These are phyloP conservation scores for Podospora bellae-mahoneyi DNA, from an alignment of 495 filamentous ascomycete genomes.

Conservation along the genomic window DNA sequence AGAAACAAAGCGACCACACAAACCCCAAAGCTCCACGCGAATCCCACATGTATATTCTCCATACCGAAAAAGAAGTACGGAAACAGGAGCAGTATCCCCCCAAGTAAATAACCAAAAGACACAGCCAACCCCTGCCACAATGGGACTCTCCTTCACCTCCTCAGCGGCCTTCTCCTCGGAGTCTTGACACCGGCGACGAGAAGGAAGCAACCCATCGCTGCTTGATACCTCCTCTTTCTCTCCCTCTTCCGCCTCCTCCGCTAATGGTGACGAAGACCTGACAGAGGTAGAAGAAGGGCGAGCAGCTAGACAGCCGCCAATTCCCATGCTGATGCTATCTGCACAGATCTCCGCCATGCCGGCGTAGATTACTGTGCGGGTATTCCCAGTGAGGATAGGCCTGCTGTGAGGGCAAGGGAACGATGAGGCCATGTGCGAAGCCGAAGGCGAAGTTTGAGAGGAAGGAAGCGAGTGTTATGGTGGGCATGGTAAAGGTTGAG, in stretches of 20 bases:
- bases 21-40: constrained; percentile 65
- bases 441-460: constrained; percentile 49
- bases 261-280: not conserved
- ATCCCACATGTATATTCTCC: constrained; percentile 50
- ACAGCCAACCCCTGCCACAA: constrained; percentile 51
- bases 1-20: constrained; percentile 67
- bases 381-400: constrained; percentile 59
- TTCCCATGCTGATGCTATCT: constrained; percentile 67
- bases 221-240: not conserved
- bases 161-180: constrained; percentile 6
- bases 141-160: constrained; percentile 26
- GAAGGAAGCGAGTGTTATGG: constrained; percentile 26
- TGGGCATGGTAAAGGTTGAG: not conserved
- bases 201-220: not conserved
- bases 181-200: not conserved
- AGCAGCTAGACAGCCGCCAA: constrained; percentile 67
- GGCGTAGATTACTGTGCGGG: constrained; percentile 64
- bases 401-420: constrained; percentile 63
- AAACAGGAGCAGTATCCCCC: constrained; percentile 68
- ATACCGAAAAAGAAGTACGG: constrained; percentile 70
- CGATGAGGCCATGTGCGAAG: constrained; percentile 62
- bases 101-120: constrained; percentile 68
- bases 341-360: constrained; percentile 67
- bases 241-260: not conserved
- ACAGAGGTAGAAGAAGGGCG: not conserved